Percentiles rank a stretch among this genome's conserved stretches.
Conservation (phyloP, 2,329 filamentous ascomycete genomes). For the Coleophoma cylindrospora region DNA sequence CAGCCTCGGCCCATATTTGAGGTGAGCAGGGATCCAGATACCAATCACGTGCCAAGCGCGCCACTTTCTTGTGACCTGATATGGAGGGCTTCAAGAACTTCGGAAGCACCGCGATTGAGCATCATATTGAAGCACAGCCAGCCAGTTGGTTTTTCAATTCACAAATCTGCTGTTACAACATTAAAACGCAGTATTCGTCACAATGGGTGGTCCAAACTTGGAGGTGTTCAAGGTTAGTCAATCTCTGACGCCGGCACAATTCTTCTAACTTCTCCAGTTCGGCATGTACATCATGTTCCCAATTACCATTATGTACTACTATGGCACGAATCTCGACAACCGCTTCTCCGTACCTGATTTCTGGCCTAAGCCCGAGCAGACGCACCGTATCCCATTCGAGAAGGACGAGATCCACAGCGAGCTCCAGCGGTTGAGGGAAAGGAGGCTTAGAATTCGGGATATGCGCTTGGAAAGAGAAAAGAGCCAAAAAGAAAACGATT, state of each 20-base stretch:
- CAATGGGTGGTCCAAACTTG: slow-evolving; percentile 80
- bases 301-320: slow-evolving; percentile 99
- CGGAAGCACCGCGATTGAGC: not conserved
- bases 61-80: not conserved
- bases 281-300: slow-evolving; percentile 99
- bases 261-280: slow-evolving; percentile 55
- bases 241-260: slow-evolving; percentile 3
- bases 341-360: slow-evolving; percentile 87
- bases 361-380: slow-evolving; percentile 81
- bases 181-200: slow-evolving; percentile 12
- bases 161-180: not conserved
- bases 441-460: slow-evolving; percentile 27
- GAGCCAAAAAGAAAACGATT: not conserved
- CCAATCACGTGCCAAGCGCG: not conserved
- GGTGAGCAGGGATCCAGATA: not conserved
- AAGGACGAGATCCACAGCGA: slow-evolving; percentile 80
- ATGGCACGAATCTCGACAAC: slow-evolving; percentile 94
- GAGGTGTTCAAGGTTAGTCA: slow-evolving; percentile 83
- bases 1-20: slow-evolving; percentile 6
- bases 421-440: slow-evolving; percentile 23
- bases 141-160: not conserved
- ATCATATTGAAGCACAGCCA: not conserved
- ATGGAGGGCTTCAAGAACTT: not conserved
- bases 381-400: slow-evolving; percentile 72
- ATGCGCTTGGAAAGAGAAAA: slow-evolving; percentile 23